Evolutionary conservation across 148 eudicot genomes (phyloP).

Genomic region (Rhododendron ovatum): DNA sequence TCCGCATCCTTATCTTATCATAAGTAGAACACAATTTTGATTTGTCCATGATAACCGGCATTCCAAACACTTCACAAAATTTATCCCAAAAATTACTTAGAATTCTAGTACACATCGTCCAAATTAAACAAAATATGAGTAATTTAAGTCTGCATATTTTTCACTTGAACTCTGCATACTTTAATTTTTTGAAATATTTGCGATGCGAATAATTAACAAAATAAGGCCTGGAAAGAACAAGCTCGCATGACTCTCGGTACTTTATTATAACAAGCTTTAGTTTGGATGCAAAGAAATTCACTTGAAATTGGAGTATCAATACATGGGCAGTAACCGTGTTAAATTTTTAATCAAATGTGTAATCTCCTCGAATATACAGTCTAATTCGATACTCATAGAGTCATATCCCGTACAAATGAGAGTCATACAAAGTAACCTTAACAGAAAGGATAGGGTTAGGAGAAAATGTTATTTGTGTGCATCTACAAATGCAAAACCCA

Average conservation of each 20-base stretch:
- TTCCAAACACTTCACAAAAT: background rate
- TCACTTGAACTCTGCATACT: background rate
- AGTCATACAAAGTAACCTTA: background rate
- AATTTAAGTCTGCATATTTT: background rate
- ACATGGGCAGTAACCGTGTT: background rate
- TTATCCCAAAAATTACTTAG: background rate
- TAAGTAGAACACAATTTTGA: background rate
- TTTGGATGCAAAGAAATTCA: background rate
- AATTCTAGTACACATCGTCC: background rate
- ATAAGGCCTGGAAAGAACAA: background rate
- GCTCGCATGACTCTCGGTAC: background rate
- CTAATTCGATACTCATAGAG: background rate
- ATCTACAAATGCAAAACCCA: background rate
- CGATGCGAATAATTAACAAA: background rate
- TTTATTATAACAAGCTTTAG: background rate
- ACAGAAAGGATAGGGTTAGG: background rate
- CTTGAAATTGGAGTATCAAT: background rate
- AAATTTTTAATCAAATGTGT: background rate
- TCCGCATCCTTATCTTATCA: background rate
- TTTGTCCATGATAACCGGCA: background rate
- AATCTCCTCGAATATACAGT: background rate
- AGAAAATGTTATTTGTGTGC: background rate
- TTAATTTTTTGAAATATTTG: background rate
- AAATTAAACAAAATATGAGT: background rate
- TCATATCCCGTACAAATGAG: background rate